These are phyloP conservation scores for Pachysandra terminalis DNA, from an alignment of 164 flowering plant species.

Conservation along the genomic window DNA sequence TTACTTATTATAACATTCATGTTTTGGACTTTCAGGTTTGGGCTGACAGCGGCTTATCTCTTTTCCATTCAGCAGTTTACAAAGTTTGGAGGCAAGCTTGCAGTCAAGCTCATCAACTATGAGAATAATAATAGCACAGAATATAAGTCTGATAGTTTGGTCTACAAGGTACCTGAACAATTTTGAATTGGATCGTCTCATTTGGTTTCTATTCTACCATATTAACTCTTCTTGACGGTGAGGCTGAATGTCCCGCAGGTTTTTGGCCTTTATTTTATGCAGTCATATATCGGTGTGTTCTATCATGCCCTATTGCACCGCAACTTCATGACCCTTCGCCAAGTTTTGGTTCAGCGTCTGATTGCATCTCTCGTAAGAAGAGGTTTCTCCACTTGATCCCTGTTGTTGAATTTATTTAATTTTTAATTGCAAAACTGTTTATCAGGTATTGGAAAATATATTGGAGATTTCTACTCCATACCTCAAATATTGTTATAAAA, in stretches of 20 bases:
- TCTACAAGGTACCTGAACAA: slow-evolving; percentile 62
- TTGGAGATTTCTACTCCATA: slow-evolving; percentile 78
- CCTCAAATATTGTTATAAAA: slow-evolving; percentile 77
- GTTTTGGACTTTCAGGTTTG: slow-evolving; percentile 50
- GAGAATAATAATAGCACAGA: slow-evolving; percentile 66
- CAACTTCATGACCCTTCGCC: slow-evolving; percentile 71
- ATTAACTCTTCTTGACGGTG: not conserved
- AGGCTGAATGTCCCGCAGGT: slow-evolving; percentile 47
- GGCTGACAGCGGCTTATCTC: slow-evolving; percentile 69
- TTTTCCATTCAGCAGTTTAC: slow-evolving; percentile 68
- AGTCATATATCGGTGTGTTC: slow-evolving; percentile 84
- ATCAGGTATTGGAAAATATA: slow-evolving; percentile 77
- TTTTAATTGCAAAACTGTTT: slow-evolving; percentile 6
- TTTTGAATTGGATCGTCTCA: not conserved
- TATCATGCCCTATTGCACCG: slow-evolving; percentile 86
- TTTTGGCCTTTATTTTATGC: slow-evolving; percentile 97
- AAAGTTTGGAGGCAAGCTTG: slow-evolving; percentile 63
- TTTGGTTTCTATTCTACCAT: not conserved
- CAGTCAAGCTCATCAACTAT: slow-evolving; percentile 67
- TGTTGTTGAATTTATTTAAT: not conserved
- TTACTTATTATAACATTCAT: not conserved
- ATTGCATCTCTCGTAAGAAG: slow-evolving; percentile 71
- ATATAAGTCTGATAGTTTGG: slow-evolving; percentile 75
- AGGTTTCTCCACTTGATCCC: not conserved
- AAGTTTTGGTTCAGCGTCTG: slow-evolving; percentile 78